Evolutionary conservation across 352 stramenopile genomes (phyloP), one percentile per base, ranked within the genome.

Genomic region (Pythium guiyangense): DNA sequence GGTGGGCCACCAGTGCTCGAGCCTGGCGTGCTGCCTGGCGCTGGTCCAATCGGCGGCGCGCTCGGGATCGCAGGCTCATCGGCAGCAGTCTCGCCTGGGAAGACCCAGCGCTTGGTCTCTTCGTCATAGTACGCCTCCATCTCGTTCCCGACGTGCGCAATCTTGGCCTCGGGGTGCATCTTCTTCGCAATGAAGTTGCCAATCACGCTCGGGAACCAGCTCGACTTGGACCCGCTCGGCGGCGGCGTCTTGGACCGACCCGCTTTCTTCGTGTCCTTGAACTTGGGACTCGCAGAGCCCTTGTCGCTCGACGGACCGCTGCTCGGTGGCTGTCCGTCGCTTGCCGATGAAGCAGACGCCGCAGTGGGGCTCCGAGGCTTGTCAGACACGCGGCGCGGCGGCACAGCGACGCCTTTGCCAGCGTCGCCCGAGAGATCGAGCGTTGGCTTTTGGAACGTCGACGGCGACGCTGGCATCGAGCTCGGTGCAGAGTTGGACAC

Each of bases 121-220:
- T 96, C 69, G 59, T 90, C 82, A 49, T 75, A 96, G 56, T 92
- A 92, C 10, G 81, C 84, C 44, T 90, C 75, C 82, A 90, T 85
- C 11, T 92, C 69, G 60, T 82, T 69, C 2, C 80, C 79, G 15
- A 94, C 69, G 52, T 94, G 84, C 45, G 76, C 86, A 3, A 90
- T 77, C 67, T 91, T 96, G 20, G 66, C 84, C 25, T 96, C 86
- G 1, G 86, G 82, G 62, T 96, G 89, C 70, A 91, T 87, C 62
- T 89, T 93, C 10, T 70, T 79, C 12, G 63, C 70, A 35, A 96
- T 76, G 47, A 86, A 89, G 18, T 63, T 56, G 14, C 54, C 44
- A 8, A 77, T 52, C 43, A 88, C 43, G 12, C 68, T 70, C 9
- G 79, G 80, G 26, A 90, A 49, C 79, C 81, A 90, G 31, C 84